phyloP scores from a whole-genome alignment of 2,329 filamentous ascomycete species.

The Fusarium austroafricanum region DNA sequence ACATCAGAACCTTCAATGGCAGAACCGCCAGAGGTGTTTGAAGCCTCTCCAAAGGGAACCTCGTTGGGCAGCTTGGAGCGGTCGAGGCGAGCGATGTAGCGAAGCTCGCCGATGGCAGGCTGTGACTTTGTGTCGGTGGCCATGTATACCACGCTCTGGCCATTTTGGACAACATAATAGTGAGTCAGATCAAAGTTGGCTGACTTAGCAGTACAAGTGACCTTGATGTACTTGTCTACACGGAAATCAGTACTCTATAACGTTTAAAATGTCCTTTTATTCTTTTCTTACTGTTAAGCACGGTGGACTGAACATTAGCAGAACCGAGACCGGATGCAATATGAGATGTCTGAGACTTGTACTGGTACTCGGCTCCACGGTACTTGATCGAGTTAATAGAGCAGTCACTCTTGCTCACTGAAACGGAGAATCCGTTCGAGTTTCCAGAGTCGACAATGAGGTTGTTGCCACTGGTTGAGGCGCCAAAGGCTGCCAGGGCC shows the following conservation, averaged over 20 bases:
- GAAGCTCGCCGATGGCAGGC: slow-evolving; percentile 68
- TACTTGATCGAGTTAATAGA: slow-evolving; percentile 74
- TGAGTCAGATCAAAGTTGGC: slow-evolving; percentile 62
- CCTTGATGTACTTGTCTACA: slow-evolving; percentile 64
- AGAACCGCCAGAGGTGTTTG: slow-evolving; percentile 63
- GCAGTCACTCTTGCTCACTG: slow-evolving; percentile 65
- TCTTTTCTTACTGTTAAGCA: slow-evolving; percentile 46
- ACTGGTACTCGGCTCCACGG: slow-evolving; percentile 69
- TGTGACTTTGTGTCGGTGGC: slow-evolving; percentile 71
- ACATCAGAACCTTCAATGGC: slow-evolving; percentile 70
- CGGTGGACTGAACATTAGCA: slow-evolving; percentile 64
- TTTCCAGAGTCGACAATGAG: slow-evolving; percentile 62
- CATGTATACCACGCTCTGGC: slow-evolving; percentile 70
- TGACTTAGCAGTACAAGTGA: slow-evolving; percentile 69
- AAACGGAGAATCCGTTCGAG: slow-evolving; percentile 62
- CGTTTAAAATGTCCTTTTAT: neutral
- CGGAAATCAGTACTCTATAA: neutral
- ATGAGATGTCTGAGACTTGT: slow-evolving; percentile 53
- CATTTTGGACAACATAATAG: slow-evolving; percentile 70
- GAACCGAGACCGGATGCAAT: slow-evolving; percentile 59
- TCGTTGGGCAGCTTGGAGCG: slow-evolving; percentile 62
- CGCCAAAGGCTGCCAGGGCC: slow-evolving; percentile 56
- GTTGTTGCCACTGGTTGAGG: slow-evolving; percentile 55
- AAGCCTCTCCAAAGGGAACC: slow-evolving; percentile 65
- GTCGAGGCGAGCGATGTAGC: slow-evolving; percentile 72